Base-by-base conservation (phyloP, 2,329 filamentous ascomycete species). In the Erysiphe pisi region DNA sequence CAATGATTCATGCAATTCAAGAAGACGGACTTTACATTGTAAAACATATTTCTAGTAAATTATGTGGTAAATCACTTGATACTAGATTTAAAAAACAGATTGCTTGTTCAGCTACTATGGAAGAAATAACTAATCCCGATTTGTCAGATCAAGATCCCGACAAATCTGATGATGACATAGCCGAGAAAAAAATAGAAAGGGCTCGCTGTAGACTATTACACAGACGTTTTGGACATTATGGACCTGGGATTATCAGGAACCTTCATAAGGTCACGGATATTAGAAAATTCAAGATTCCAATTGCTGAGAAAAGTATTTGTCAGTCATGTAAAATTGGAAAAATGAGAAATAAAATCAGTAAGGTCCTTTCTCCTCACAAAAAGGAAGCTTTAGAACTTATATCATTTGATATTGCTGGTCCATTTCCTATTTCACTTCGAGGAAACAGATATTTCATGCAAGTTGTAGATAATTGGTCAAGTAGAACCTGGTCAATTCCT, bases 331-430 rank as follows among this genome's bases (percentile, higher is more conserved):
- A 43, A 31, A 71, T 71, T 71, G 25, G 65, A 71, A 71, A 43
- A 71, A 71, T 71, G 65, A 71, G n/a, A 71, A 71, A 71, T 8
- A 71, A 71, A 20, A 70, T 70, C 20, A 71, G 65, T 31, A 71
- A 71, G 20, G 43, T 31, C 7, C 65, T 43, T 43, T 8, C 65
- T 43, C 11, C 4, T 16, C 65, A 71, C 28, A 75, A 75, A 20
- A 75, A 9, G 16, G 71, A 56, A 16, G 14, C 71, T 31, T 49
- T 74, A 6, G 71, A 75, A 31, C 71, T 75, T 36, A 75, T 75
- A 1, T 75, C 9, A 25, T 75, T 75, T 56, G 45, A 56, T 52
- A 20, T 75, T 6, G 43, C 71, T 52, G 71, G 71, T 25, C 71
- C 25, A 1, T 56, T 56, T 1, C 45, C 71, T 7, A 75, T 31